Conservation (phyloP, 257 asterid genomes). For the Capsicum pubescens region DNA sequence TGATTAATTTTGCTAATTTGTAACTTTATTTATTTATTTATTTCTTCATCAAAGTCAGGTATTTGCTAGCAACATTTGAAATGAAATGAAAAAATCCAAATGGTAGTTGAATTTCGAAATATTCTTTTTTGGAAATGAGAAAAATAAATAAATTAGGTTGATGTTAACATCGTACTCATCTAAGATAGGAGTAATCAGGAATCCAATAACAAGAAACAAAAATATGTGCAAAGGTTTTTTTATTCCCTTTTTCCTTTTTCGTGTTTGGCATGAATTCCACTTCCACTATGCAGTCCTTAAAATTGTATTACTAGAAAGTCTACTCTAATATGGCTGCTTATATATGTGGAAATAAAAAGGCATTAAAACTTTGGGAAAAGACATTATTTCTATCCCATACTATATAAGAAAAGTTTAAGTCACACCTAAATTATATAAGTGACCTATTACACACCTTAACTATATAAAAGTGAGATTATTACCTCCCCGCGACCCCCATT, state of each 20-base stretch:
- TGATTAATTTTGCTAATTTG: not conserved
- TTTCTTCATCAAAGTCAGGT: not conserved
- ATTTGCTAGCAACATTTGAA: not conserved
- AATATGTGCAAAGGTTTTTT: not conserved
- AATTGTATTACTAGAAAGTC: not conserved
- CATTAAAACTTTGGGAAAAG: no score
- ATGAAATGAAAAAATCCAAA: not conserved
- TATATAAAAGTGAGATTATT: no score
- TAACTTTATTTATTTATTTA: not conserved
- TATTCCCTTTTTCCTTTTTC: not conserved
- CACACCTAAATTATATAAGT: no score
- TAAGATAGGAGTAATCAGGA: not conserved
- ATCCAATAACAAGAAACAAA: slow-evolving; percentile 6
- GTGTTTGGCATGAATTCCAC: not conserved
- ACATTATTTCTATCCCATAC: no score
- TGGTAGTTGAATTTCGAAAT: not conserved
- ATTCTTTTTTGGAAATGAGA: not conserved
- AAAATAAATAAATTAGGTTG: not conserved
- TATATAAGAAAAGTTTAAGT: no score
- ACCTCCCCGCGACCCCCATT: no score
- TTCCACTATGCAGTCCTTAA: not conserved
- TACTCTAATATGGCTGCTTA: not conserved
- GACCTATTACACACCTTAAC: no score
- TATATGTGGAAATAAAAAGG: not conserved
- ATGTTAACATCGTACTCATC: slow-evolving; percentile 26